Evolutionary conservation across 2,329 filamentous ascomycete genomes (phyloP).

Genomic region (Colletotrichum euphorbiae): DNA sequence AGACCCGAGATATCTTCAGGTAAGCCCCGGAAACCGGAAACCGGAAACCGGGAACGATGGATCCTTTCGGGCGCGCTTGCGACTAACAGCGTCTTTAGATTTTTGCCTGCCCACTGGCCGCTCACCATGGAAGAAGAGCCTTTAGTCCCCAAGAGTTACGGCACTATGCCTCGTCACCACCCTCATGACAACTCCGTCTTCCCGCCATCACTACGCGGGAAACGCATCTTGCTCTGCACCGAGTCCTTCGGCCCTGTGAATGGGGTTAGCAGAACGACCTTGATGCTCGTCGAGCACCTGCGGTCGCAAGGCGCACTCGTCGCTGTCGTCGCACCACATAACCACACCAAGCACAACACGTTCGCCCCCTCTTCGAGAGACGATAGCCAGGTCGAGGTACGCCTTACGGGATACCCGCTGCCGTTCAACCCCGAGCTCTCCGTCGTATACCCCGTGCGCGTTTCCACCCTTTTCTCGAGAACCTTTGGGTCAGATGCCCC

Average conservation of each 20-base stretch:
- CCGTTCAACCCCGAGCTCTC: constrained; percentile 79
- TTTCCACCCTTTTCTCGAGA: constrained; percentile 69
- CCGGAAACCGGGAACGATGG: too few species aligned
- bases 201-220: constrained; percentile 64
- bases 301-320: constrained; percentile 72
- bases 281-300: constrained; percentile 76
- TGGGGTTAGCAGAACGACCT: constrained; percentile 77
- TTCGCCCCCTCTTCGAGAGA: constrained; percentile 57
- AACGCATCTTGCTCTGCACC: constrained; percentile 74
- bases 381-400: constrained; percentile 59
- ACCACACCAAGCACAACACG: constrained; percentile 65
- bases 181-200: constrained; percentile 58
- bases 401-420: constrained; percentile 72
- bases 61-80: too few species aligned
- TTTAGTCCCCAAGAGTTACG: constrained; percentile 22
- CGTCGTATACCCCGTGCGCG: constrained; percentile 75
- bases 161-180: constrained; percentile 29
- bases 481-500: constrained; percentile 64
- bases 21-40: neutral
- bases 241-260: constrained; percentile 80
- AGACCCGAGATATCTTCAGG: constrained; percentile 2
- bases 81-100: too few species aligned
- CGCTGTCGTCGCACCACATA: constrained; percentile 74
- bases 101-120: neutral
- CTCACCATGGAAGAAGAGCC: constrained; percentile 14